Evolutionary conservation across 441 rosid species (phyloP).

Genomic region (Gossypium gossypioides): DNA sequence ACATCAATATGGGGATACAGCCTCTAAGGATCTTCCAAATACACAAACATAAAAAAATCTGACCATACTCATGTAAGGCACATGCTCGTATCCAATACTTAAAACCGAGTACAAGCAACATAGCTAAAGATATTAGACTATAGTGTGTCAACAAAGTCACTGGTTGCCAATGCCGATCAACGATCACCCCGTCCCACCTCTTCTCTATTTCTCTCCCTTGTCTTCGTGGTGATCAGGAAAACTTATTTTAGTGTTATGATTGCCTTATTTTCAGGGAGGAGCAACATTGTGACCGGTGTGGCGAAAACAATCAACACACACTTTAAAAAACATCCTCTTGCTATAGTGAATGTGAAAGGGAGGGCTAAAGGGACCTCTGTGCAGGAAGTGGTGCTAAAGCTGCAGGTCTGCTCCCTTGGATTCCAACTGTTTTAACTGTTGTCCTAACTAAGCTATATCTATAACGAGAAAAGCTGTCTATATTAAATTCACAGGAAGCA

Average conservation of each 20-base stretch:
- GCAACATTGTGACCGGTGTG: conserved; percentile 69
- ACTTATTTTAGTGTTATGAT: conserved; percentile 1
- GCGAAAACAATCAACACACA: conserved; percentile 65
- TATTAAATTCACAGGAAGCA: conserved; percentile 48
- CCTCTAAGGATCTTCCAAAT: neutral
- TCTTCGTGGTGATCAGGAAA: conserved; percentile 6
- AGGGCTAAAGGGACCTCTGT: conserved; percentile 93
- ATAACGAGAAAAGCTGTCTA: neutral
- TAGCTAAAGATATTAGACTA: neutral
- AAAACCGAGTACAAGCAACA: neutral
- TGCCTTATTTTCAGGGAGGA: conserved; percentile 44
- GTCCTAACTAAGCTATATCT: neutral
- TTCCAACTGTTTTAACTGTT: neutral
- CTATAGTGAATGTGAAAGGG: conserved; percentile 80
- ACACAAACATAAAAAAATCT: neutral
- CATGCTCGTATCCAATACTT: neutral
- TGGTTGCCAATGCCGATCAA: neutral
- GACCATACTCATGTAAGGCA: neutral
- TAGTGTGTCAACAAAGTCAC: neutral
- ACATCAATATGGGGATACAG: too few relatives aligned
- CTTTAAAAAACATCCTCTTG: conserved; percentile 71
- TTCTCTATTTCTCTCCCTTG: neutral
- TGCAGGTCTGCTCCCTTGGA: conserved; percentile 43
- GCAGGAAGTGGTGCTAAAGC: conserved; percentile 74
- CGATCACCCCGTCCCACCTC: too few relatives aligned